Evolutionary conservation across 73 alveolate species (phyloP).

Genomic region (Tetrahymena thermophila): DNA sequence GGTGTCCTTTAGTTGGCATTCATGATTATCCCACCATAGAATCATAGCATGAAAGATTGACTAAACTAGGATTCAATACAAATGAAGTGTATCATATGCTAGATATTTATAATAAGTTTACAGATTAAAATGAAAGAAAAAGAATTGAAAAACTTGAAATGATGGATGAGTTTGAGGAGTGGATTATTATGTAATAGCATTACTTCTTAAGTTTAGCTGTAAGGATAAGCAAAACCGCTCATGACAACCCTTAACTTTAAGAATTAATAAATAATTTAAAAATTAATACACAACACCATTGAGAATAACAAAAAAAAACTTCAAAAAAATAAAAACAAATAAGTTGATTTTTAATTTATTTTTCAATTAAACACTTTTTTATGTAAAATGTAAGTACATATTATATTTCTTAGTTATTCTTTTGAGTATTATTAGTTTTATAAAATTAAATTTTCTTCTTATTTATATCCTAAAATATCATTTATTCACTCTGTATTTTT

Average conservation of each 20-base stretch:
- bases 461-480: too few relatives aligned
- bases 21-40: constrained; percentile 71
- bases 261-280: not conserved
- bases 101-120: constrained; percentile 53
- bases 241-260: not conserved
- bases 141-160: constrained; percentile 83
- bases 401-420: too few relatives aligned
- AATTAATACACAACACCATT: not conserved
- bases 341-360: too few relatives aligned
- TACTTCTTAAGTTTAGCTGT: constrained; percentile 75
- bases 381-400: too few relatives aligned
- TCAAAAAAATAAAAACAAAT: too few relatives aligned
- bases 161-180: constrained; percentile 96
- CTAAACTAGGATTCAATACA: constrained; percentile 53
- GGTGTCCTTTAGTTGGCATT: constrained; percentile 73
- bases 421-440: too few relatives aligned
- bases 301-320: not conserved
- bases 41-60: constrained; percentile 64
- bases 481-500: too few relatives aligned
- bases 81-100: constrained; percentile 66
- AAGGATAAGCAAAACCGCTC: constrained; percentile 43
- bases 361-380: too few relatives aligned
- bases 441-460: too few relatives aligned
- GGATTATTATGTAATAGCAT: constrained; percentile 80
- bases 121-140: constrained; percentile 64